phyloP scores from a whole-genome alignment of 2,329 filamentous ascomycete genomes.

The Fusarium luffae region DNA sequence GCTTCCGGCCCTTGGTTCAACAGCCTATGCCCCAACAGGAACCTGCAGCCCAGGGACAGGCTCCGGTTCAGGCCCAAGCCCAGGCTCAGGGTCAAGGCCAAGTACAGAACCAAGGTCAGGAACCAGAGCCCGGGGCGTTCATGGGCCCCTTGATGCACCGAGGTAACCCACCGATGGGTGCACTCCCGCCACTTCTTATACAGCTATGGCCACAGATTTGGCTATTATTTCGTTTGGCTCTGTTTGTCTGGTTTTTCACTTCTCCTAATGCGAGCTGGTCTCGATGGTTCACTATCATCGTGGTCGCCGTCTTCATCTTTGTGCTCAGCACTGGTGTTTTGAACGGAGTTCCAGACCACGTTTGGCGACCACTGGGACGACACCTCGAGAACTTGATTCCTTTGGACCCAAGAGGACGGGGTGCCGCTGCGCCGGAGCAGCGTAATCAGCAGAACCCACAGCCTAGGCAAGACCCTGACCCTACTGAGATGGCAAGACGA shows the following conservation, averaged over 20 bases:
- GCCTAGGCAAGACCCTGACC: conserved; percentile 53
- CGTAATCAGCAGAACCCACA: conserved; percentile 35
- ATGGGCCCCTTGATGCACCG: conserved; percentile 48
- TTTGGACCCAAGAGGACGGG: conserved; percentile 53
- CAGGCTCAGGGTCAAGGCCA: conserved; percentile 34
- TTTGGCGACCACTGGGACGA: conserved; percentile 67
- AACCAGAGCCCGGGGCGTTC: conserved; percentile 42
- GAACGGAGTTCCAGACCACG: conserved; percentile 64
- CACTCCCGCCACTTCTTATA: conserved; percentile 49
- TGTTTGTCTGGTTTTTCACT: conserved; percentile 75
- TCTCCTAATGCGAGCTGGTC: conserved; percentile 68
- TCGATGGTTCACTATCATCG: conserved; percentile 66
- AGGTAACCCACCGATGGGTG: conserved; percentile 54
- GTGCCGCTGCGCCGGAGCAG: conserved; percentile 31
- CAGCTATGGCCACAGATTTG: conserved; percentile 70
- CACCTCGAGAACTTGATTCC: conserved; percentile 71
- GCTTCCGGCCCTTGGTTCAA: conserved; percentile 26
- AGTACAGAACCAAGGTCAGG: conserved; percentile 36
- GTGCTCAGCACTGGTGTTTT: conserved; percentile 69
- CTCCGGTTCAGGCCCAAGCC: conserved; percentile 15
- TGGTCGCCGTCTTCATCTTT: conserved; percentile 66
- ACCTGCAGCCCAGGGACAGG: conserved; percentile 41
- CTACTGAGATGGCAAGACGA: conserved; percentile 64
- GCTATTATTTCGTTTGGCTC: conserved; percentile 66
- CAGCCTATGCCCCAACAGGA: conserved; percentile 42